A percentile compares a stretch with the other conserved stretches of the same genome.
These are phyloP conservation scores for Meyerozyma sp. DNA, from an alignment of 1,139 yeast species.

Conservation along the genomic window DNA sequence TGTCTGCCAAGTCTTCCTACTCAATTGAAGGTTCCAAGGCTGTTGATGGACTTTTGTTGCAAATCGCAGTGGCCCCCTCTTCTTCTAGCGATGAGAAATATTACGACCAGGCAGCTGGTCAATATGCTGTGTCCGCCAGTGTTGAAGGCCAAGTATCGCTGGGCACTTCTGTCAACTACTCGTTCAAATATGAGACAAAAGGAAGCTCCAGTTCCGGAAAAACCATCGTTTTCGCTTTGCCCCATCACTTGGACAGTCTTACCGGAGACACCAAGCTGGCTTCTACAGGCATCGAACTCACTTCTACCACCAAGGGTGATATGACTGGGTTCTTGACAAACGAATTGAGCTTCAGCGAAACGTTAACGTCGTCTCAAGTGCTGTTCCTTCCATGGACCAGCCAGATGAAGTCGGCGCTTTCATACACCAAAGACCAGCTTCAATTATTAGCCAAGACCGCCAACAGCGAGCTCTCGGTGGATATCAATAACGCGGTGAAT, in stretches of 20 bases:
- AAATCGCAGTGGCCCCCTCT: slow-evolving; percentile 52
- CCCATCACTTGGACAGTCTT: slow-evolving; percentile 63
- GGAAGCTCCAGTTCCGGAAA: slow-evolving; percentile 51
- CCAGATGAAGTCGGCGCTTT: slow-evolving; percentile 25
- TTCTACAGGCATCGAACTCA: slow-evolving; percentile 45
- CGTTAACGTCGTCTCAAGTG: slow-evolving; percentile 38
- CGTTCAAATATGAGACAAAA: slow-evolving; percentile 44
- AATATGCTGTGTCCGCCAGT: slow-evolving; percentile 28
- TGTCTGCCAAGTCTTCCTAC: slow-evolving; percentile 30
- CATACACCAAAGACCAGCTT: slow-evolving; percentile 49
- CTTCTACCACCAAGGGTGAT: slow-evolving; percentile 62
- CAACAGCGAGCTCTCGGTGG: slow-evolving; percentile 51
- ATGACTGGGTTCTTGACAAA: slow-evolving; percentile 58
- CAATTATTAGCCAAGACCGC: slow-evolving; percentile 50
- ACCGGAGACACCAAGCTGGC: slow-evolving; percentile 25
- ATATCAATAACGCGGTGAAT: slow-evolving; percentile 46
- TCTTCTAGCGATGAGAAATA: slow-evolving; percentile 17
- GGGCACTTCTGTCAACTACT: slow-evolving; percentile 43
- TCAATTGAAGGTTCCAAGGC: slow-evolving; percentile 39
- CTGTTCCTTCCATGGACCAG: slow-evolving; percentile 58
- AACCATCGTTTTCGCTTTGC: slow-evolving; percentile 61
- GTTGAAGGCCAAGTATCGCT: slow-evolving; percentile 24
- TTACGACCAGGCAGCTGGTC: slow-evolving; percentile 34
- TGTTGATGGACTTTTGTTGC: slow-evolving; percentile 54
- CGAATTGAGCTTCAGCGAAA: slow-evolving; percentile 45